Conservation (phyloP, 495 filamentous ascomycete genomes). For the Penicillium steckii region DNA sequence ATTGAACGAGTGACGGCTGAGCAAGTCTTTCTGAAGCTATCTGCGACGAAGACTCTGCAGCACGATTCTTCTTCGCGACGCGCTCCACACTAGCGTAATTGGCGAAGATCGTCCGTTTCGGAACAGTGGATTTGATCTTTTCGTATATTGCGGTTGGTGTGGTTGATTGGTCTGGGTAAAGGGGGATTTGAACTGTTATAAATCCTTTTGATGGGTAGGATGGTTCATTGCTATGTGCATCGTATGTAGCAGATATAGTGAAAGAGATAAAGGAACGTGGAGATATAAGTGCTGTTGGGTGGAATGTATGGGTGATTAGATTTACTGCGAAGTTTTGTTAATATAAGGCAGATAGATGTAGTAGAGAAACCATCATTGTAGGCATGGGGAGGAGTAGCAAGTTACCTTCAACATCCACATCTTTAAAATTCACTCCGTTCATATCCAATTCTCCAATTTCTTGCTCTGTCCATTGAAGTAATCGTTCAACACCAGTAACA, state of each 20-base stretch:
- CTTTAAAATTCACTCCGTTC: slow-evolving; percentile 33
- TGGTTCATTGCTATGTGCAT: not conserved
- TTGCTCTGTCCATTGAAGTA: slow-evolving; percentile 50
- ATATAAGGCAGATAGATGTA: not conserved
- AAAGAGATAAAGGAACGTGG: slow-evolving; percentile 41
- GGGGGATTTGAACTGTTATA: slow-evolving; percentile 54
- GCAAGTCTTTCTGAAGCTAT: not conserved
- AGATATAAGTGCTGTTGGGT: slow-evolving; percentile 30
- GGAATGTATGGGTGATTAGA: slow-evolving; percentile 43
- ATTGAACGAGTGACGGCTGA: slow-evolving; percentile 46
- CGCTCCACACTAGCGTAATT: slow-evolving; percentile 63
- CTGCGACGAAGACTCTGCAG: not conserved
- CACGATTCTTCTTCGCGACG: slow-evolving; percentile 35
- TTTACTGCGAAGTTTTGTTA: slow-evolving; percentile 33
- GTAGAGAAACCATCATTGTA: not conserved
- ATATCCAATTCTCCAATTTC: slow-evolving; percentile 28
- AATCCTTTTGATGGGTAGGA: slow-evolving; percentile 37
- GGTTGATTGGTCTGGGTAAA: slow-evolving; percentile 36
- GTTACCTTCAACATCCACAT: slow-evolving; percentile 52
- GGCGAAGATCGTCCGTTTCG: slow-evolving; percentile 49
- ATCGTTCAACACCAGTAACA: slow-evolving; percentile 53
- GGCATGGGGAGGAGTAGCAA: slow-evolving; percentile 44
- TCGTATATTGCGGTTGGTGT: slow-evolving; percentile 30
- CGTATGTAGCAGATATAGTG: slow-evolving; percentile 30
- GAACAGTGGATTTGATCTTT: slow-evolving; percentile 23